Evolutionary conservation across 2,329 filamentous ascomycete genomes (phyloP).

Genomic region (Phoma sp.): DNA sequence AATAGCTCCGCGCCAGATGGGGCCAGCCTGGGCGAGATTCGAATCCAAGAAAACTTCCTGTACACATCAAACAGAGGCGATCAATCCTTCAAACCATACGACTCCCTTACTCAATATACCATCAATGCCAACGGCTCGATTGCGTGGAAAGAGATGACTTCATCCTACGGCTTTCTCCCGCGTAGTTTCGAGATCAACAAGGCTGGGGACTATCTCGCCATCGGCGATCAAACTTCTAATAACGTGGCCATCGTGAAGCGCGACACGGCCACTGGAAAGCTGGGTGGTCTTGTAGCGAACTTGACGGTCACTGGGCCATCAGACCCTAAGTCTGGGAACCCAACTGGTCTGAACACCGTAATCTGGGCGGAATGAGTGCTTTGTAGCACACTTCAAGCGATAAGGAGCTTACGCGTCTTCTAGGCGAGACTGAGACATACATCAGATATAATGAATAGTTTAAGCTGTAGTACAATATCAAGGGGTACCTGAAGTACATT

Average conservation of each 20-base stretch:
- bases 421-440: background rate
- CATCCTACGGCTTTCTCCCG: slow-evolving; percentile 44
- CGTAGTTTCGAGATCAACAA: slow-evolving; percentile 47
- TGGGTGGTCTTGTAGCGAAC: slow-evolving; percentile 34
- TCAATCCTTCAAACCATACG: slow-evolving; percentile 43
- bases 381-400: background rate
- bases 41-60: slow-evolving; percentile 41
- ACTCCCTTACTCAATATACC: slow-evolving; percentile 46
- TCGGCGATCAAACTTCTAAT: slow-evolving; percentile 41
- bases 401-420: background rate
- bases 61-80: slow-evolving; percentile 48
- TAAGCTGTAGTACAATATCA: background rate
- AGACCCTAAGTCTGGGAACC: slow-evolving; percentile 6
- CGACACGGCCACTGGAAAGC: slow-evolving; percentile 37
- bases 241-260: slow-evolving; percentile 45
- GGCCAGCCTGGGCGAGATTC: slow-evolving; percentile 43
- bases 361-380: slow-evolving; percentile 10
- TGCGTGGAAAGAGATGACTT: slow-evolving; percentile 38
- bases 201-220: slow-evolving; percentile 41
- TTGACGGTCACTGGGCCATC: slow-evolving; percentile 27
- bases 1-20: slow-evolving; percentile 37
- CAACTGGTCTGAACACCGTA: slow-evolving; percentile 11
- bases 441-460: background rate
- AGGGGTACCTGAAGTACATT: too few relatives aligned
- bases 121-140: slow-evolving; percentile 41